Percentiles rank a stretch among this genome's conserved stretches.
Evolutionary conservation across 129 eudicot species (phyloP).

Genomic region (Solidago caesia): DNA sequence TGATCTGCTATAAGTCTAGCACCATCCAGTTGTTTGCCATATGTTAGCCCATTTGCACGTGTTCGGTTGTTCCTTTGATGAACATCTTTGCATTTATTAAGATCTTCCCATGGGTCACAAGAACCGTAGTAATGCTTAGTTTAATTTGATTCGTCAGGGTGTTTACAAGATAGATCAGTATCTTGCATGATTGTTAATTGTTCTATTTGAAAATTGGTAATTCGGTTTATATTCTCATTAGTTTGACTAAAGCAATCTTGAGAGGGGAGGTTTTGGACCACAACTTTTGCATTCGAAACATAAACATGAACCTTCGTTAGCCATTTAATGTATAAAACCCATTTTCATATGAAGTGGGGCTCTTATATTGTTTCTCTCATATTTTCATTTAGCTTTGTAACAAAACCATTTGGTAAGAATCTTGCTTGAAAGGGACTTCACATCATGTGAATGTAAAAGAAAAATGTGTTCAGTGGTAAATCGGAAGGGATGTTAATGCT

Average conservation of each 20-base stretch:
- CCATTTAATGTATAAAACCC: background rate
- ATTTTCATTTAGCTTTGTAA: slow-evolving; percentile 11
- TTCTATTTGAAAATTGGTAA: background rate
- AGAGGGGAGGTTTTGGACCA: slow-evolving; percentile 1
- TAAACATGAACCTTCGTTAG: slow-evolving; percentile 14
- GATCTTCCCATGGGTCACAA: background rate
- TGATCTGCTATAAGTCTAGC: slow-evolving; percentile 3
- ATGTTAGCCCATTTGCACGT: background rate
- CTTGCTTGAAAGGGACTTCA: slow-evolving; percentile 17
- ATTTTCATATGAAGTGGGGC: background rate
- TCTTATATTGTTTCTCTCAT: background rate
- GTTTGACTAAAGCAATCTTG: background rate
- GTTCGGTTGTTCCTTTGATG: background rate
- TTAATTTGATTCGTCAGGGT: background rate
- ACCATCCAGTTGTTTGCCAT: background rate
- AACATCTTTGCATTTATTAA: background rate
- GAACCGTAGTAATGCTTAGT: background rate
- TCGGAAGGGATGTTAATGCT: background rate
- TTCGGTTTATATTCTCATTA: slow-evolving; percentile 1
- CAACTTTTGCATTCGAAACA: slow-evolving; percentile 11
- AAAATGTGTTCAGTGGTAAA: background rate
- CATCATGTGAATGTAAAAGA: slow-evolving; percentile 11
- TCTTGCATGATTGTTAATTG: background rate
- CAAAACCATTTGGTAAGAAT: background rate
- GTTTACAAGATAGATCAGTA: background rate